Evolutionary conservation across 2,329 filamentous ascomycete genomes (phyloP), one percentile per base, ranked within the genome.

Genomic region (Aspergillus cejpii): DNA sequence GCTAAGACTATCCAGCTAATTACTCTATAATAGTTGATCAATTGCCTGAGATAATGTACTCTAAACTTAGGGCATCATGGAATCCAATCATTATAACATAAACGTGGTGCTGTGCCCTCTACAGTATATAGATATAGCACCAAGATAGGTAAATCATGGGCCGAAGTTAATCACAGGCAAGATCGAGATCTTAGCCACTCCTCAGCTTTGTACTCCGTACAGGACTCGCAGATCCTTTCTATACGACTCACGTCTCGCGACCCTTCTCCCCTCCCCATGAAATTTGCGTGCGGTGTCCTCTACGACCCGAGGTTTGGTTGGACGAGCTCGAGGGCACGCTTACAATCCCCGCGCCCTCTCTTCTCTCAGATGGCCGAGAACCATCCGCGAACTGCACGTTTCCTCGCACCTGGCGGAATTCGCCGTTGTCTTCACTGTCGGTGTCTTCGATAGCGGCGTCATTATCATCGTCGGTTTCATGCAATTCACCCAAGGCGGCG

Each of bases 191-290:
- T n/a, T n/a, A n/a, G n/a, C n/a, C n/a, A n/a, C n/a, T n/a, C n/a
- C n/a, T n/a, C n/a, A n/a, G 11, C 19, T 15, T 24, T 38, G 8
- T 14, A 24, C n/a, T n/a, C n/a, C n/a, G n/a, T n/a, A n/a, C n/a
- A n/a, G n/a, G n/a, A n/a, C n/a, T n/a, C n/a, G n/a, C n/a, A n/a
- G n/a, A n/a, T n/a, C n/a, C n/a, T n/a, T n/a, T n/a, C n/a, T n/a
- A n/a, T n/a, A n/a, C n/a, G n/a, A n/a, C 24, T 45, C 44, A 52
- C 24, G 31, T 46, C 36, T 57, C 62, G 40, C 63, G 55, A 3
- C 66, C 65, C 24, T 58, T 68, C 48, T 70, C 67, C 7, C 67
- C 68, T 27, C 67, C 68, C 68, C 68, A 71, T 12, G 68, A 68
- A 28, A 71, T 58, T 31, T 54, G 56, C 7, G 63, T 61, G n/a